Evolutionary conservation across 768 basidiomycete species (phyloP).

Genomic region (Chalciporus piperatus): DNA sequence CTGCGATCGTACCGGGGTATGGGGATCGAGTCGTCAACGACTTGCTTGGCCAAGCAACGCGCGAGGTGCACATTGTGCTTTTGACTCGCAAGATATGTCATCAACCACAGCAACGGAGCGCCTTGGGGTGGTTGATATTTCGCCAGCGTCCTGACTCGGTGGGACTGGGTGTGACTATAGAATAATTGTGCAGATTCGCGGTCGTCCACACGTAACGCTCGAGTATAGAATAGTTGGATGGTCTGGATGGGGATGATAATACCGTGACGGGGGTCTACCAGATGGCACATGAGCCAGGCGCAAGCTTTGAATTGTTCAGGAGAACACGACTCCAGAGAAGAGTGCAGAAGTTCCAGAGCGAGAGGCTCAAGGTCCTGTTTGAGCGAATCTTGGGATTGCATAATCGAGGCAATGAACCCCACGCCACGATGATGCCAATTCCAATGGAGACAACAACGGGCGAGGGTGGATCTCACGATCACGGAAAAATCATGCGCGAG

Average conservation of each 20-base stretch:
- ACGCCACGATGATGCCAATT: slow-evolving; percentile 47
- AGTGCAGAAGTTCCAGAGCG: slow-evolving; percentile 43
- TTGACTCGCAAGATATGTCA: slow-evolving; percentile 40
- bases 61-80: slow-evolving; percentile 44
- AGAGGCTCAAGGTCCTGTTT: slow-evolving; percentile 32
- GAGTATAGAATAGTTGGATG: slow-evolving; percentile 46
- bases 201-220: slow-evolving; percentile 30
- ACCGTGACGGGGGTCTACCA: slow-evolving; percentile 30
- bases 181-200: slow-evolving; percentile 40
- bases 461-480: slow-evolving; percentile 48
- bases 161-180: slow-evolving; percentile 45
- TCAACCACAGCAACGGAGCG: slow-evolving; percentile 48
- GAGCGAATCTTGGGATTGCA: slow-evolving; percentile 22
- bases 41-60: slow-evolving; percentile 48
- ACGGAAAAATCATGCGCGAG: slow-evolving; percentile 39
- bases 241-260: slow-evolving; percentile 42
- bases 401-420: slow-evolving; percentile 33
- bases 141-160: slow-evolving; percentile 28
- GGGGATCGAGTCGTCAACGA: slow-evolving; percentile 38
- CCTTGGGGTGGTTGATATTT: slow-evolving; percentile 52
- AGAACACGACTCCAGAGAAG: slow-evolving; percentile 38
- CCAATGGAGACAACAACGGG: slow-evolving; percentile 54
- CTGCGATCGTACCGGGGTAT: slow-evolving; percentile 48
- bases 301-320: slow-evolving; percentile 38
- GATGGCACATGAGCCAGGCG: slow-evolving; percentile 39